Base-by-base conservation (phyloP, 345 rosid species). In the Eucalyptus marginata region DNA sequence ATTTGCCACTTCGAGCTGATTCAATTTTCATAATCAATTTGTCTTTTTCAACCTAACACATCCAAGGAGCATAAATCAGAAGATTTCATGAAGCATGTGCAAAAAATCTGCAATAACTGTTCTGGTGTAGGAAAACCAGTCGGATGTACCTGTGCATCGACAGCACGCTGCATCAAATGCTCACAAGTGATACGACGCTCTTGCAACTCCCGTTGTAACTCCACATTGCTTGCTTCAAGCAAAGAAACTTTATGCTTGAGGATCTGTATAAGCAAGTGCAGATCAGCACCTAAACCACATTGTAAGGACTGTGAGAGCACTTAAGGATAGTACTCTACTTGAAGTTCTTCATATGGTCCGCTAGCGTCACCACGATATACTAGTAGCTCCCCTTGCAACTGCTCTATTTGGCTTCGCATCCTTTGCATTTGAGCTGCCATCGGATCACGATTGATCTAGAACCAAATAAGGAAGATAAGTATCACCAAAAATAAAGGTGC, bases 401-500 rank as follows among this genome's bases (percentile, higher is more conserved):
- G 99, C 92, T 98, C 99, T 92, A 98, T 96, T 95, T 98, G 98
- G 86, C 96, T 95, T 81, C 95, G 95, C 99, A 98, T 95, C 90
- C 94, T 91, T 93, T 96, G 99, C 94, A 96, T 88, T 76, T 96
- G 97, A 90, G 94, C 93, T 16, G 98, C 91, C 95, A 93, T 86
- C 88, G 99, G 99, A 88, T 98, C 99, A 83, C 99, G 97, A 89
- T 98, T 98, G 90, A 98, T 93, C 99, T 97, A 64, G 49, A 76
- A 86, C 71, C 87, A 81, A 47, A 50, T n/a, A 88, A 51, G 40
- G 87, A n/a, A 54, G 87, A 46, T 7, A 86, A 47, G 36, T 64
- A 40, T 64, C 58, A 52, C 86, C 25, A 43, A 86, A 58, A 80
- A 80, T n/a, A 50, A 4, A 83, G 46, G 46, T 71, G 46, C 43